Evolutionary conservation across 164 flowering plant species (phyloP), one percentile per base, ranked within the genome.

Genomic region (Santalum album): DNA sequence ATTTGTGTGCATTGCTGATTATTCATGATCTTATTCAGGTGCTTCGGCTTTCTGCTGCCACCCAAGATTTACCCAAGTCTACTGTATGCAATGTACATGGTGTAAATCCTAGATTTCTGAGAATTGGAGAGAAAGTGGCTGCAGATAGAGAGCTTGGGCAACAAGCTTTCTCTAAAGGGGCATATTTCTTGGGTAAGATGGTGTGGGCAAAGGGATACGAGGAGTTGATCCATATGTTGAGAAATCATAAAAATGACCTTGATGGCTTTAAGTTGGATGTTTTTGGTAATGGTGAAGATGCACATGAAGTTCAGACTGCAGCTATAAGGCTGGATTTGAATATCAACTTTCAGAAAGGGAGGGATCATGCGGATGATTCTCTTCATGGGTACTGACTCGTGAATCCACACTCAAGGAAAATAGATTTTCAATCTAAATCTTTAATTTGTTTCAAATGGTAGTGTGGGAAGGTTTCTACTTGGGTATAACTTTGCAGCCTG

Each of bases 181-280:
- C 99, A 36, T 94, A 94, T 69, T 94, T 87, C 70, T 61, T 94
- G 52, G 96, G 98, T 27, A 92, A 92, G 73, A 84, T 92, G 98
- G 98, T 92, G 7, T 92, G 98, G 98, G 95, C 97, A 22, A 94
- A 94, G 68, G 99, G 97, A 39, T 90, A 94, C 65, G 69, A 71
- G 51, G 99, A 94, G 65, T 62, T 94, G 66, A 81, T 90, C 53
- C 92, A 94, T 75, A 75, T 94, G 68, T 56, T 94, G 34, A 70
- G 79, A 18, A 82, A 81, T 70, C 87, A 82, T 67, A 83, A 80
- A 67, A 79, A 57, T 35, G 95, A 94, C 29, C 89, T 94, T 55
- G 77, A 77, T 62, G 84, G 86, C 57, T 82, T 94, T 55, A 87
- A 84, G 25, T 63, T 94, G 77, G 99, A 94, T 58, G 88, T 94